phyloP scores from a whole-genome alignment of 2,329 filamentous ascomycete species.

The Paraphoma chrysanthemicola region DNA sequence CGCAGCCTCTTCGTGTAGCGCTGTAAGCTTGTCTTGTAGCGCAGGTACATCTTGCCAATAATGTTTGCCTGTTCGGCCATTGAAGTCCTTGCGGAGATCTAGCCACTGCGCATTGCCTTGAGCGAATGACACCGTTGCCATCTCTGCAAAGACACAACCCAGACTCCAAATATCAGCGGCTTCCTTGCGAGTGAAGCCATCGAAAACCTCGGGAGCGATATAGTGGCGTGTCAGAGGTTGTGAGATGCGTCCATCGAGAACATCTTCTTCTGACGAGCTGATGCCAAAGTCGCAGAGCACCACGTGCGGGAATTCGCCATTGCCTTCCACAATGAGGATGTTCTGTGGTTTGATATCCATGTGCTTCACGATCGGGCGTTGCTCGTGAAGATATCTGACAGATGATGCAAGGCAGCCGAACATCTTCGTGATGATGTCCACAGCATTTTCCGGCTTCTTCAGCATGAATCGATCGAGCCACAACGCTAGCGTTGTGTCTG shows the following conservation, averaged over 20 bases:
- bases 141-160: conserved; percentile 94
- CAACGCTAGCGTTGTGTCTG: conserved; percentile 43
- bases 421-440: conserved; percentile 39
- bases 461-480: conserved; percentile 37
- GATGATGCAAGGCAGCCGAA: conserved; percentile 46
- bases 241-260: conserved; percentile 14
- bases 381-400: conserved; percentile 45
- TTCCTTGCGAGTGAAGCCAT: conserved; percentile 34
- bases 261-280: conserved; percentile 35
- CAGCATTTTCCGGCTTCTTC: conserved; percentile 29
- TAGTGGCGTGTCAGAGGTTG: conserved; percentile 44
- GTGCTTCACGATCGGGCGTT: conserved; percentile 44
- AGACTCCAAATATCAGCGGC: conserved; percentile 88
- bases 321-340: conserved; percentile 42
- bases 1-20: conserved; percentile 26
- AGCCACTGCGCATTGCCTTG: conserved; percentile 32
- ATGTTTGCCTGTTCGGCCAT: conserved; percentile 38
- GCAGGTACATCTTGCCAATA: conserved; percentile 45
- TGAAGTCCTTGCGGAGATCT: conserved; percentile 36
- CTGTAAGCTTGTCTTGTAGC: conserved; percentile 34
- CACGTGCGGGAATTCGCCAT: conserved; percentile 40
- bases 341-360: conserved; percentile 50
- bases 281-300: conserved; percentile 49
- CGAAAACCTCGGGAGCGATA: conserved; percentile 43
- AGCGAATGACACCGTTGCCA: conserved; percentile 64